Base-by-base conservation (phyloP, 1,284 basidiomycete genomes). In the Sanguinoderma infundibulare region DNA sequence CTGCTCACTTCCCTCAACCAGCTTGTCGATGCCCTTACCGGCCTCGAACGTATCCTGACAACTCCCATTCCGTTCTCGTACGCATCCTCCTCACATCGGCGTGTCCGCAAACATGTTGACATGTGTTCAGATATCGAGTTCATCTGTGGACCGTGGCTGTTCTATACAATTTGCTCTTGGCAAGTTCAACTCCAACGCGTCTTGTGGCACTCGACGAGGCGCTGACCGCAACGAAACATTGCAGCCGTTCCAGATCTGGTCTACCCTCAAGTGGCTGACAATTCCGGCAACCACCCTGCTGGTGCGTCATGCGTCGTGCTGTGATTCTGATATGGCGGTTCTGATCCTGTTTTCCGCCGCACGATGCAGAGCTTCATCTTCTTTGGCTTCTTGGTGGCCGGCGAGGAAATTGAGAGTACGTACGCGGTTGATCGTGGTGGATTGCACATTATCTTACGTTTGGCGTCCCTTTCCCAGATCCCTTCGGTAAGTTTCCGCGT, bases 11-110 rank as follows among this genome's bases (percentile, higher is more conserved):
- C 84, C 1, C 71, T 92, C 8, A 83, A 81, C 65, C 79, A 82
- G 64, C 81, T 93, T 44, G 84, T 86, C 3, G 89, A 92, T 56
- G 83, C 87, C 17, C 75, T 93, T 44, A 88, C 87, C 7, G 86
- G 86, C 5, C 78, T 93, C 3, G 91, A 94, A 71, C 80, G 91
- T 46, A 91, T 93, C 65, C 77, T 92, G 14, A 92, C 90, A 0
- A 92, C 90, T 0, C 91, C 91, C 0, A 91, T 94, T 50, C 91
- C 91, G 1, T 92, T 90, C 76, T 90, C 87, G 81, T 92, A 30
- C 22, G 69, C 66, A 22, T 35, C 12, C 34, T 22, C 28, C 20
- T 2, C 2, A 24, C 5, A 12, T 51, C 9, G 12, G 10, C 28
- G 32, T 10, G 24, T 49, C 38, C n/a, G 8, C n/a, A 20, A 17